Percentiles rank a stretch among this genome's conserved stretches.
phyloP scores from a whole-genome alignment of 306 rosid genomes.

The Ceratonia siliqua region DNA sequence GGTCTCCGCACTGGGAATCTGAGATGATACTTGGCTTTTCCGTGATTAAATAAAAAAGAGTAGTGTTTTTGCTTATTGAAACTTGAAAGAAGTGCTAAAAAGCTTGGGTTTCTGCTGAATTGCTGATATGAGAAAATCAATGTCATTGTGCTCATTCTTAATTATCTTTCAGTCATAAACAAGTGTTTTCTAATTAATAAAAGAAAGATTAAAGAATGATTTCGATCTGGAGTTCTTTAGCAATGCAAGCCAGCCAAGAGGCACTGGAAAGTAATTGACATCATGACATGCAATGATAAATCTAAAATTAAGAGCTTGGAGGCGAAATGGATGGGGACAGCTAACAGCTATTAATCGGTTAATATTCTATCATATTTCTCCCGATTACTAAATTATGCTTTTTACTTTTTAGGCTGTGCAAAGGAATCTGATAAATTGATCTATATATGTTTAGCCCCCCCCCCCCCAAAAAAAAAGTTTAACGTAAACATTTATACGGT shows the following conservation, averaged over 20 bases:
- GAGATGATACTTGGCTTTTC: conserved; percentile 5
- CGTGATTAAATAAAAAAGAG: conserved; percentile 26
- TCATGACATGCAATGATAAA: neutral
- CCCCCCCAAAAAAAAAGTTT: too few relatives aligned
- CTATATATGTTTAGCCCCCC: too few relatives aligned
- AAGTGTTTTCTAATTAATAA: neutral
- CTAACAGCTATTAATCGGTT: neutral
- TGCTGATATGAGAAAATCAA: neutral
- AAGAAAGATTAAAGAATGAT: neutral
- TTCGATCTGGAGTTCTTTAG: neutral
- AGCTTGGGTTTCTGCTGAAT: too few relatives aligned
- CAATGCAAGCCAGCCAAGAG: neutral
- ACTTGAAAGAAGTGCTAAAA: neutral
- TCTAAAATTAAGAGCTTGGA: neutral
- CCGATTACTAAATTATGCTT: neutral
- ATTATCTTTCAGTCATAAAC: neutral
- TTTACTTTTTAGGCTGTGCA: neutral
- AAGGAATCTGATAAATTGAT: neutral
- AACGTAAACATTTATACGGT: too few relatives aligned
- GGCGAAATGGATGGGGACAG: neutral
- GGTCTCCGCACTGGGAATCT: conserved; percentile 17
- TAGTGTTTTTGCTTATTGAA: neutral
- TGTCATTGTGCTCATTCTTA: neutral
- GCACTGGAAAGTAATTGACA: neutral
- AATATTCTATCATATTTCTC: neutral